Percentiles rank a stretch among this genome's conserved stretches.
Conservation (phyloP, 164 flowering plant genomes). For the Warburgia ugandensis region DNA sequence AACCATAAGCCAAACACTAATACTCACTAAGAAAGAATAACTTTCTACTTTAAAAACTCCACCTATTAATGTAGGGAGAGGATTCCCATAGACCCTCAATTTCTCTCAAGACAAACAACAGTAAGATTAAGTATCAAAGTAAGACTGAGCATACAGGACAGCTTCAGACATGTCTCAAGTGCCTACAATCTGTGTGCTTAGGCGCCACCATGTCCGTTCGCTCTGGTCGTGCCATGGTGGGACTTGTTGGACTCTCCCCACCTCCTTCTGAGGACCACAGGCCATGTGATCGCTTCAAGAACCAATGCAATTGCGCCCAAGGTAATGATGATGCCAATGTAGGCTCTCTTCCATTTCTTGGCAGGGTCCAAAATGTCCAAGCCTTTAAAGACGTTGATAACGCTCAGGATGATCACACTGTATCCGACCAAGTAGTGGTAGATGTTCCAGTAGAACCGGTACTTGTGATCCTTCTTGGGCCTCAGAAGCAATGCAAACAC, state of each 20-base stretch:
- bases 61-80: no score
- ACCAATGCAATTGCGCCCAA: conserved; percentile 21
- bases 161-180: no score
- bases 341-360: conserved; percentile 49
- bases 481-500: conserved; percentile 75
- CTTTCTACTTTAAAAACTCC: no score
- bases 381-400: conserved; percentile 57
- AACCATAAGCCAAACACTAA: no score
- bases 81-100: no score
- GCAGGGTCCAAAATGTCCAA: conserved; percentile 42
- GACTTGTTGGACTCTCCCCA: conserved; percentile 18
- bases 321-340: conserved; percentile 30
- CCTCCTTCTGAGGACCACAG: conserved; percentile 39
- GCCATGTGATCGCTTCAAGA: conserved; percentile 47
- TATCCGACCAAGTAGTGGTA: conserved; percentile 66
- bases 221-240: conserved; percentile 20
- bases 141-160: no score
- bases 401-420: conserved; percentile 39
- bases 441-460: conserved; percentile 67
- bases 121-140: no score
- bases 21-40: no score
- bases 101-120: no score
- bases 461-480: conserved; percentile 79
- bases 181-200: no score
- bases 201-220: no score